Base-by-base conservation (phyloP, 176 grass and related monocot species). In the Musa troglodytarum region DNA sequence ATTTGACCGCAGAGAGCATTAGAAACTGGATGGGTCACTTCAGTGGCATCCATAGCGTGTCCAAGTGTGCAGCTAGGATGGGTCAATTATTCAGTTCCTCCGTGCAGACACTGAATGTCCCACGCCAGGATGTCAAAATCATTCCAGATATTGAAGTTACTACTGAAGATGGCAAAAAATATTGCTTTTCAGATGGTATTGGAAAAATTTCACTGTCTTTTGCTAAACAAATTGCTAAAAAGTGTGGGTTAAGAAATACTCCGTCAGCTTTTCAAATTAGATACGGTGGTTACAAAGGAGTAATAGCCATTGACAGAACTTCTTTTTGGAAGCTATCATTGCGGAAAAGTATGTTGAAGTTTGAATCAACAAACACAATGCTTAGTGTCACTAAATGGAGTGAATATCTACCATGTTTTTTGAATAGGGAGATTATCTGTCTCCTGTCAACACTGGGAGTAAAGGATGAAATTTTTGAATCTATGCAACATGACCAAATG, bases 181-280 rank as follows among this genome's bases (percentile, higher is more conserved):
- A 98, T 63, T 83, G 80, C 79, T 98, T 98, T 87, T 98, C 95
- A 5, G 90, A 98, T 86, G 95, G 95, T 72, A 98, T 98, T 51
- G 95, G 95, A 70, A 89, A 83, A 81, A 91, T 89, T 61, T 91
- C 95, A 61, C 71, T 53, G 24, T 80, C 75, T 74, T 87, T 98
- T 80, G 90, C 95, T 12, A 85, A 53, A 70, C 69, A 72, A 77
- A 21, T 98, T 80, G 86, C 90, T 72, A 55, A 78, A n/a, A 74
- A 52, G 62, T 80, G 87, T 85, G 90, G 86, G 50, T 80, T 98
- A 73, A 85, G 54, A 81, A 59, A 61, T 83, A 83, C 76, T 65
- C 95, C 90, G 74, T 98, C 95, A 79, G 90, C 90, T 81, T 98
- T 93, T 80, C 95, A 93, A 89, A 93, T 98, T 82, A 81, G 95